Evolutionary conservation across 1,284 basidiomycete genomes (phyloP).

Genomic region (Testicularia cyperi): DNA sequence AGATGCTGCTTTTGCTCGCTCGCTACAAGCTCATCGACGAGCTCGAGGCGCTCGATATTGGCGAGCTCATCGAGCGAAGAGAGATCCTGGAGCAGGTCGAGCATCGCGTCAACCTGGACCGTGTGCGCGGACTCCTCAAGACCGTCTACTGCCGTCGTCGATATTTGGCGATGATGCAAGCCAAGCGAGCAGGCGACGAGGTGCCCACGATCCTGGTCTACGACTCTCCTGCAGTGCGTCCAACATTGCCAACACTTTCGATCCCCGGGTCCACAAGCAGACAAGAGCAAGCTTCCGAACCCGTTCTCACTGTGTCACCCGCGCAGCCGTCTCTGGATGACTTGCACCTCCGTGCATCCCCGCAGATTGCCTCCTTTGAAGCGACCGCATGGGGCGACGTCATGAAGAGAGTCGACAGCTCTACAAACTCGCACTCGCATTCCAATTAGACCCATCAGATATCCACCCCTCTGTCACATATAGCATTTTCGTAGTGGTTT

Average conservation of each 20-base stretch:
- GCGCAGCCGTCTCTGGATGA: constrained; percentile 23
- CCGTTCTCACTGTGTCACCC: constrained; percentile 9
- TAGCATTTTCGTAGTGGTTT: no score
- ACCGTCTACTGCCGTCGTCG: constrained; percentile 46
- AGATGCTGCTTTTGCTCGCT: constrained; percentile 83
- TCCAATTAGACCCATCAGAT: no score
- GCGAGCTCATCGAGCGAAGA: constrained; percentile 54
- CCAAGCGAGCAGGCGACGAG: no score
- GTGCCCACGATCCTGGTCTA: constrained; percentile 16
- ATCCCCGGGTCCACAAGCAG: constrained; percentile 1
- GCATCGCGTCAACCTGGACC: constrained; percentile 46
- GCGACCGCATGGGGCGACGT: constrained; percentile 41
- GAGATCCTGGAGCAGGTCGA: constrained; percentile 47
- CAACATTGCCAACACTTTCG: constrained; percentile 4
- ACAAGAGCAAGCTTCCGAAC: not conserved
- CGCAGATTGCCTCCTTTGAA: constrained; percentile 33
- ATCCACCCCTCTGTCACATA: no score
- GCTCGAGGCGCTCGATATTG: constrained; percentile 58
- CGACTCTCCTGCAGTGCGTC: constrained; percentile 1
- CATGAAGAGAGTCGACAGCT: constrained; percentile 43
- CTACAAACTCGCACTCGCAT: no score
- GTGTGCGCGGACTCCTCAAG: constrained; percentile 48
- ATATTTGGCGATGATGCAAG: constrained; percentile 45
- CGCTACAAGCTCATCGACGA: constrained; percentile 92
- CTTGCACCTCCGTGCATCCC: constrained; percentile 29